A percentile compares a stretch with the other conserved stretches of the same genome.
Conservation (phyloP, 345 rosid genomes). For the Citropsis articulata region DNA sequence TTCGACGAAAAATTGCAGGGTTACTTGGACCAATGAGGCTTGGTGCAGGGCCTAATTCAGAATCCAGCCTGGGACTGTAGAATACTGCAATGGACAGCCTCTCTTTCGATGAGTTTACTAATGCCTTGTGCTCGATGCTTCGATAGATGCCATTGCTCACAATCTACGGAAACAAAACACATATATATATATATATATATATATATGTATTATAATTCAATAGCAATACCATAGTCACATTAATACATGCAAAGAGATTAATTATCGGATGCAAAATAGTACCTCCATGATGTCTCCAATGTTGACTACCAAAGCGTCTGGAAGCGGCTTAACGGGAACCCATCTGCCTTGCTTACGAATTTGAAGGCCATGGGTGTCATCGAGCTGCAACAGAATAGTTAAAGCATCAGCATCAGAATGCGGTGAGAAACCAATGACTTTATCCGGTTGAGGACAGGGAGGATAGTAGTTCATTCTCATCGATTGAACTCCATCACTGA, state of each 20-base stretch:
- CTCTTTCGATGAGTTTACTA: constrained; percentile 17
- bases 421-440: constrained; percentile 35
- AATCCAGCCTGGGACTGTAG: constrained; percentile 20
- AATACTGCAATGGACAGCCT: constrained; percentile 24
- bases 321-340: constrained; percentile 6
- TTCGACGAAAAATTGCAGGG: constrained; percentile 9
- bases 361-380: constrained; percentile 15
- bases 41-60: constrained; percentile 24
- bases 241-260: neutral
- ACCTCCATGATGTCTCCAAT: constrained; percentile 28
- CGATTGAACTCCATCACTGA: constrained; percentile 33
- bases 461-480: constrained; percentile 47
- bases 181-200: neutral
- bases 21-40: constrained; percentile 14
- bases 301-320: constrained; percentile 13
- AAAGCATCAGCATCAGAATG: constrained; percentile 29
- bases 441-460: constrained; percentile 38
- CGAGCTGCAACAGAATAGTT: constrained; percentile 17
- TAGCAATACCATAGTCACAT: neutral
- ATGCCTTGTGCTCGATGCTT: constrained; percentile 34
- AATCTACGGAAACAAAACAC: constrained; percentile 10
- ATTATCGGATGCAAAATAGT: neutral
- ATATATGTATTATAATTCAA: neutral
- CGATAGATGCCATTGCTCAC: constrained; percentile 27
- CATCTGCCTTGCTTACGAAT: constrained; percentile 9